These are phyloP conservation scores for Imleria badia DNA, from an alignment of 768 basidiomycete species.

Conservation along the genomic window DNA sequence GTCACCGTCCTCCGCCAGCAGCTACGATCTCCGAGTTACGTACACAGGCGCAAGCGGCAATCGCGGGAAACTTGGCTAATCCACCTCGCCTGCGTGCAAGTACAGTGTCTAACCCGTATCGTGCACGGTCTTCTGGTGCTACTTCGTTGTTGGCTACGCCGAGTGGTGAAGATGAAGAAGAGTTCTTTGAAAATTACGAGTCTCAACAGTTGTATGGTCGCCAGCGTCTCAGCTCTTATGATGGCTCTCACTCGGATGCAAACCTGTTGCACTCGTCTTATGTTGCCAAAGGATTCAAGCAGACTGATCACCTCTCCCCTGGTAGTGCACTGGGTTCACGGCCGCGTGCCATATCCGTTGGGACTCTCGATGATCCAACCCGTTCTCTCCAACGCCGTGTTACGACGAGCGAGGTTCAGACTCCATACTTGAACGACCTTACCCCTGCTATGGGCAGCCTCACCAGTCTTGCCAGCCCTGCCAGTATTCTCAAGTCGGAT, in stretches of 20 bases:
- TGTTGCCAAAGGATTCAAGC: conserved; percentile 73
- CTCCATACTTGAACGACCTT: conserved; percentile 58
- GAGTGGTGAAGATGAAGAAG: conserved; percentile 69
- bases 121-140: conserved; percentile 58
- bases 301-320: conserved; percentile 62
- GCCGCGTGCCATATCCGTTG: conserved; percentile 87
- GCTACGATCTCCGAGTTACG: conserved; percentile 88
- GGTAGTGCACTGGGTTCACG: conserved; percentile 45
- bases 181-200: conserved; percentile 66
- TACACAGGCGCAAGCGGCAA: conserved; percentile 87
- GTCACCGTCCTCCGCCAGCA: conserved; percentile 68
- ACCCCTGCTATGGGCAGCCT: conserved; percentile 36
- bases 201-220: conserved; percentile 40
- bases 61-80: conserved; percentile 78
- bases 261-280: conserved; percentile 57
- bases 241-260: conserved; percentile 49
- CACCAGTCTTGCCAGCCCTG: conserved; percentile 26
- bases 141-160: conserved; percentile 64
- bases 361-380: conserved; percentile 77
- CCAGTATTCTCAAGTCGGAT: conserved; percentile 60
- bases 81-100: conserved; percentile 82
- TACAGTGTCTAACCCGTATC: conserved; percentile 93
- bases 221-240: conserved; percentile 64
- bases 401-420: conserved; percentile 53
- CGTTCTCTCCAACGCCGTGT: conserved; percentile 68